Evolutionary conservation across 495 filamentous ascomycete genomes (phyloP), one percentile per base, ranked within the genome.

Genomic region (Podospora pseudoanserina): DNA sequence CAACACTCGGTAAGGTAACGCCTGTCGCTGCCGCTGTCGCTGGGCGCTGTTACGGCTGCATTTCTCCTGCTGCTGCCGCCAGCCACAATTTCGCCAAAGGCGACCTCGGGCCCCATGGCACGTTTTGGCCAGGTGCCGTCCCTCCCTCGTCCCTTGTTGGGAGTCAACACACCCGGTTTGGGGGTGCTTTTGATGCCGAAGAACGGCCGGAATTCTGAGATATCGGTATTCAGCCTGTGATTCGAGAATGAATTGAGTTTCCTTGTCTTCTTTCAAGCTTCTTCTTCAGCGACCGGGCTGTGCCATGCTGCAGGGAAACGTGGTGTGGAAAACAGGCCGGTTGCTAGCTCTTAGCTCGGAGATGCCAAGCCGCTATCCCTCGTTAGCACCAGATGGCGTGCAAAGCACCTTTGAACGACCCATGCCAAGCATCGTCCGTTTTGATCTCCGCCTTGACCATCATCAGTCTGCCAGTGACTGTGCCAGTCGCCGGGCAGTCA

Each of bases 61-160:
- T 23, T 23, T 23, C 23, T 23, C 23, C 30, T 32, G 30, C 30
- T 32, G 30, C 64, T 27, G 32, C 65, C 44, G 60, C 68, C 55
- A 67, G 68, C 68, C 68, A 66, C 64, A 62, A 67, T 64, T 58
- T 65, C 68, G 60, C 49, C 55, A 66, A 69, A 58, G 20, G 23
- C 44, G 23, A 26, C 27, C 64, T 27, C 27, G 59, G 67, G 39
- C 39, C 26, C 34, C 57, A 65, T 63, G 67, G 61, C 28, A 11
- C n/a, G 39, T 32, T 32, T 32, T 32, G 30, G 30, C 7, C 39
- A 13, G 39, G 39, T 49, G 39, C 39, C 39, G 23, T 23, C 23
- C 23, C 23, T 65, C 34, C 44, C 59, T 19, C 57, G 20, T 34
- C 11, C 16, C 23, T 28, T 11, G 28, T 1, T 23, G 23, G 23